Evolutionary conservation across 2,329 filamentous ascomycete genomes (phyloP).

Genomic region (Cordyceps fumosorosea): DNA sequence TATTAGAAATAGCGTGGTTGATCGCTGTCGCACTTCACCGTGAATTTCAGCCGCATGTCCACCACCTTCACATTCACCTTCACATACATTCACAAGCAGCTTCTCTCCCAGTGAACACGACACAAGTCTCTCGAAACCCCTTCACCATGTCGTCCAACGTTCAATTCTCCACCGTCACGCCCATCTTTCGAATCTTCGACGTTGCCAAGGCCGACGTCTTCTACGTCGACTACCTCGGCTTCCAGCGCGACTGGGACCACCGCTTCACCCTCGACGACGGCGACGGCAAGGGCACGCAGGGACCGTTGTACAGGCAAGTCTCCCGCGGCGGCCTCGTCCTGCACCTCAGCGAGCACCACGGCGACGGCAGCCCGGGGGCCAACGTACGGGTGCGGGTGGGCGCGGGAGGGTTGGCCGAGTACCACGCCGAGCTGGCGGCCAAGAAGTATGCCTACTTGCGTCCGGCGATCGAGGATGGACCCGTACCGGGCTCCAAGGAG

Average conservation of each 20-base stretch:
- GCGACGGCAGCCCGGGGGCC: conserved; percentile 16
- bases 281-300: conserved; percentile 11
- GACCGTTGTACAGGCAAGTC: conserved; percentile 18
- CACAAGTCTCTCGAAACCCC: background rate
- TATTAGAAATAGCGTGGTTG: too few relatives aligned
- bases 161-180: conserved; percentile 14
- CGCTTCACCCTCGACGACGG: conserved; percentile 6
- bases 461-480: conserved; percentile 14
- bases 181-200: conserved; percentile 18
- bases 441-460: conserved; percentile 17
- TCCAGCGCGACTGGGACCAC: conserved; percentile 18
- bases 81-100: too few relatives aligned
- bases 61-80: background rate
- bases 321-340: conserved; percentile 14
- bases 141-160: background rate
- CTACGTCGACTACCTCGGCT: conserved; percentile 17
- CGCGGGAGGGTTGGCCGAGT: conserved; percentile 1
- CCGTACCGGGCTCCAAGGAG: conserved; percentile 6
- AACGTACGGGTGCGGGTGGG: conserved; percentile 13
- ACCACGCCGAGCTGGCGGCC: conserved; percentile 14
- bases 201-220: conserved; percentile 18
- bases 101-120: too few relatives aligned
- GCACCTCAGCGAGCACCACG: conserved; percentile 18
- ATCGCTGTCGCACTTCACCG: background rate
- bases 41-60: background rate